Evolutionary conservation across 495 filamentous ascomycete species (phyloP).

Genomic region (Neurospora cerealis): DNA sequence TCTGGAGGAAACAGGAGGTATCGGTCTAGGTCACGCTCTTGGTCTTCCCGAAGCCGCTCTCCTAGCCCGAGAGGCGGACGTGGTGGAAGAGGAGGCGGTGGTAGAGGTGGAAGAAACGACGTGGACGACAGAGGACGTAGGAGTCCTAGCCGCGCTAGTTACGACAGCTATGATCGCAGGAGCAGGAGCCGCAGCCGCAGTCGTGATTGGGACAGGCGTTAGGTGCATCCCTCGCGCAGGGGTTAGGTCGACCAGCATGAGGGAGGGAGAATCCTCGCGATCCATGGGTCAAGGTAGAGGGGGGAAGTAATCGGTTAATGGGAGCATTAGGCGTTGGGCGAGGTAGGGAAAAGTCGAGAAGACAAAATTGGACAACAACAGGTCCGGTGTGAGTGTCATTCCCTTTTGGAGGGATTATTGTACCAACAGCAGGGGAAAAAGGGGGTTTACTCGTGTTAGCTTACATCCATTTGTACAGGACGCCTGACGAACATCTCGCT

Average conservation of each 20-base stretch:
- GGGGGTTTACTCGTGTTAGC: neutral
- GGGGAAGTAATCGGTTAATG: neutral
- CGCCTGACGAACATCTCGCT: neutral
- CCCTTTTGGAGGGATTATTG: neutral
- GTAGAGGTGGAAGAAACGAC: conserved; percentile 22
- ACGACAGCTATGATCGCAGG: conserved; percentile 31
- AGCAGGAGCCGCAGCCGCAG: conserved; percentile 20
- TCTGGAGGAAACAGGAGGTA: conserved; percentile 26
- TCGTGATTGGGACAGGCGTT: conserved; percentile 8
- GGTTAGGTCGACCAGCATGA: neutral
- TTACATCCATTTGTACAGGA: neutral
- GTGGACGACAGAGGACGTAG: conserved; percentile 33
- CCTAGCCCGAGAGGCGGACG: conserved; percentile 19
- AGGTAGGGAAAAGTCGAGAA: neutral
- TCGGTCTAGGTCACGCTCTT: conserved; percentile 35
- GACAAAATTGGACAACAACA: neutral
- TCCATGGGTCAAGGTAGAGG: neutral
- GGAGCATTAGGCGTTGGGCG: neutral
- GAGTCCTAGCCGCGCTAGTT: conserved; percentile 54
- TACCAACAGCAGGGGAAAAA: neutral
- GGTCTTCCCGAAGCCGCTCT: conserved; percentile 38
- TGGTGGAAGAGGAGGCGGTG: conserved; percentile 32
- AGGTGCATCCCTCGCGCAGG: neutral
- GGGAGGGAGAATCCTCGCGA: neutral
- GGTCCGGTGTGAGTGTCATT: neutral